Base-by-base conservation (phyloP, 192 early-diverging fungal genomes). In the Phycomyces nitens region DNA sequence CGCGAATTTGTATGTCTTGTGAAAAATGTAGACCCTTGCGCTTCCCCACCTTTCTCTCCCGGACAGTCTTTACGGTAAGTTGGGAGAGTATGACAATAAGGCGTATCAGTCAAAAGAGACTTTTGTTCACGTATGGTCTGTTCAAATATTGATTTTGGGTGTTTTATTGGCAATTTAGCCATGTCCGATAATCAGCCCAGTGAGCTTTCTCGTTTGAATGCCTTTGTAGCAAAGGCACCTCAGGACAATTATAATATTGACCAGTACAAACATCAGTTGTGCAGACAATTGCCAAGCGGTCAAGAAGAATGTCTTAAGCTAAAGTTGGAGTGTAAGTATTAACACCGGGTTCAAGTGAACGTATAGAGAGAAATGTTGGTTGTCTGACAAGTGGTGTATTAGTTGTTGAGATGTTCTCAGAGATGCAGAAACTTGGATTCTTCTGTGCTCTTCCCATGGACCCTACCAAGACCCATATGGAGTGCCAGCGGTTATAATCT, bases 371-470 rank as follows among this genome's bases (percentile, higher is more conserved):
- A 14, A 11, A 3, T 39, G 14, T 55, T 8, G 15, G 10, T 57
- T 14, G 14, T 29, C 5, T 26, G 5, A 23, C n/a, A 23, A 15
- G 15, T 5, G 24, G 24, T 64, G 18, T 44, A 22, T 60, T 63
- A 76, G 74, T 62, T 61, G 58, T 61, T 12, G 40, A 72, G 51
- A 79, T 79, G 77, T 79, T 79, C 40, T 34, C 58, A 21, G 58
- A 76, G 70, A 79, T 79, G 77, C 77, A 79, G 66, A 71, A 79
- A 51, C 70, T 79, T 22, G 77, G 74, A 53, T 79, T 79, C 52
- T 79, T 79, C 62, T 79, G 77, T 60, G 62, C 77, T 40, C 52
- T 79, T 18, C 77, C 74, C 12, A 76, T 72, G 68, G 77, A 79
- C 41, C 77, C 77, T 18, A 73, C 56, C 8, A 55, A 69, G 47